Base-by-base conservation (phyloP, 306 rosid genomes). In the Vigna unguiculata region DNA sequence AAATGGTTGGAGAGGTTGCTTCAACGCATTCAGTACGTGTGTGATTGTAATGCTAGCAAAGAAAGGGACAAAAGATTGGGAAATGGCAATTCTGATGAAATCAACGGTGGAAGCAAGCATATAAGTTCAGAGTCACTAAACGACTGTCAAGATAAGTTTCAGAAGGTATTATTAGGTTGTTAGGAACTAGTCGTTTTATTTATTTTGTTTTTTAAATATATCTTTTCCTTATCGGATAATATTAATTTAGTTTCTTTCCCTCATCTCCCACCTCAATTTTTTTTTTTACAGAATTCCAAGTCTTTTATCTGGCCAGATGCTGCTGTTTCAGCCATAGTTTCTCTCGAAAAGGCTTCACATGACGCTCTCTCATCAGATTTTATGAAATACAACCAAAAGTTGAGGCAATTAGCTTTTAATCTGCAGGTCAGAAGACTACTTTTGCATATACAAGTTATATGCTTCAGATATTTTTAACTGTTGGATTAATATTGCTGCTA, bases 1-100 rank as follows among this genome's bases (percentile, higher is more conserved):
- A 93, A 74, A 90, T 91, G 99, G 93, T 77, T 91, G 91, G 97
- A 91, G 88, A 90, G 80, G 78, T 88, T 93, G 83, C 87, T 96
- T 72, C 85, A 82, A 71, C 82, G 82, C 41, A 49, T 96, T 71
- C 90, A 81, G 63, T 78, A 85, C 68, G 69, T 88, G 68, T 96
- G 97, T 86, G 66, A 54, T 68, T 55, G 88, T 72, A 80, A 81
- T n/a, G 90, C 86, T 32, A 66, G 51, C 38, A 19, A 9, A 46
- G 80, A 66, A 68, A 83, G 13, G 64, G 88, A 78, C 62, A 83
- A 85, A 45, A 89, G 67, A 24, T 55, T 79, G 15, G 70, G 38
- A 79, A 82, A 86, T 85, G 64, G 45, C 34, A 78, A 69, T 75
- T 71, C 81, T 62, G 85, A 84, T 83, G 92, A 74, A 68, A 59